Percentiles rank a stretch among this genome's conserved stretches.
These are phyloP conservation scores for Fonsecaea multimorphosa DNA, from an alignment of 2,329 filamentous ascomycete genomes.

Conservation along the genomic window DNA sequence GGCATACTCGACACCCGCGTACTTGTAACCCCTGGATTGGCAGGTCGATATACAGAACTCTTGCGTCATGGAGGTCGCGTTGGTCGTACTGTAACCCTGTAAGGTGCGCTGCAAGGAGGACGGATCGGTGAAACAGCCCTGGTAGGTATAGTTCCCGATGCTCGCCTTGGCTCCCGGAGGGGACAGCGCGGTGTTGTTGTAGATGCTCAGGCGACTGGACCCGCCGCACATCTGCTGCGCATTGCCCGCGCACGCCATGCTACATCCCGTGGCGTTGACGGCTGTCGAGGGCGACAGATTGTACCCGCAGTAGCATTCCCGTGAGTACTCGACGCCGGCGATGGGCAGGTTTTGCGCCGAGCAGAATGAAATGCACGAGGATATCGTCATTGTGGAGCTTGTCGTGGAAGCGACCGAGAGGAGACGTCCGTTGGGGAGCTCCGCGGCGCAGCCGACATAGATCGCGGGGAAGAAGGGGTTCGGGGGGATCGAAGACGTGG, in stretches of 20 bases:
- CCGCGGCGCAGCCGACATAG: constrained; percentile 30
- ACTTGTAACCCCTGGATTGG: constrained; percentile 39
- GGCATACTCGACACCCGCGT: constrained; percentile 50
- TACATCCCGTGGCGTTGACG: constrained; percentile 35
- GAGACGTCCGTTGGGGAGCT: constrained; percentile 45
- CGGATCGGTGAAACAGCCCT: constrained; percentile 38
- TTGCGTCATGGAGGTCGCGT: constrained; percentile 55
- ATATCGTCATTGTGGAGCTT: constrained; percentile 54
- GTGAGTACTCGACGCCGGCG: constrained; percentile 44
- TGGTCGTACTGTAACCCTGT: constrained; percentile 48
- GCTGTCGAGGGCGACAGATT: constrained; percentile 20
- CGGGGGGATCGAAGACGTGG: background rate
- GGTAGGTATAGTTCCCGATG: constrained; percentile 25
- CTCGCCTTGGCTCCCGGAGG: constrained; percentile 25
- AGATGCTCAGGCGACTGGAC: constrained; percentile 32
- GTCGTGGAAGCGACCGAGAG: constrained; percentile 52
- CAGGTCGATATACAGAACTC: constrained; percentile 42
- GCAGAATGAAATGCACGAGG: constrained; percentile 42
- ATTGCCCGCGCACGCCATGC: constrained; percentile 40
- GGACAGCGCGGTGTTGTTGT: constrained; percentile 31
- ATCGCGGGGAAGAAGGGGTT: constrained; percentile 23
- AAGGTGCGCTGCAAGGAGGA: constrained; percentile 26
- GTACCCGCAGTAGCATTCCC: constrained; percentile 46
- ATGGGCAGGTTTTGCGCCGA: constrained; percentile 31
- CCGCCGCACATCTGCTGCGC: constrained; percentile 39